Conservation (phyloP, 371 early-diverging fungal species). For the Vavraia culicis region DNA sequence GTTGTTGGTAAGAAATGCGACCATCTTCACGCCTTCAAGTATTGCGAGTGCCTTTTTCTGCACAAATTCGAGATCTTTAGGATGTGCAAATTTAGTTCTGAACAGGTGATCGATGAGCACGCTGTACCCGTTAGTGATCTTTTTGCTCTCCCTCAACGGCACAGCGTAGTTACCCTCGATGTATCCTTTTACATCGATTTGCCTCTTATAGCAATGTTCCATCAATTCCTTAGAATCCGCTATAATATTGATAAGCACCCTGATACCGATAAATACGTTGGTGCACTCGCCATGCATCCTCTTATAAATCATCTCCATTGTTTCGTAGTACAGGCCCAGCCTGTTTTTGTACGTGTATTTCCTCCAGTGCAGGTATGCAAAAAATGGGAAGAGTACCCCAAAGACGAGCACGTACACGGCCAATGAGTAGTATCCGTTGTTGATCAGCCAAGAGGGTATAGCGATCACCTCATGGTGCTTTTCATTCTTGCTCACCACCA, state of each 20-base stretch:
- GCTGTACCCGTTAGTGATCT: constrained; percentile 15
- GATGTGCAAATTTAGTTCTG: constrained; percentile 6
- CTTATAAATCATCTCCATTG: constrained; percentile 34
- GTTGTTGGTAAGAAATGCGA: constrained; percentile 16
- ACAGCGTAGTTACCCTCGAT: constrained; percentile 22
- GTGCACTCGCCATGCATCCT: background rate
- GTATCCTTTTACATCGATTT: background rate
- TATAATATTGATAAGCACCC: constrained; percentile 9
- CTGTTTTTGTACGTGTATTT: constrained; percentile 11
- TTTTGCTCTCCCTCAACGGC: constrained; percentile 15
- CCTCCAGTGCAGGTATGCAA: constrained; percentile 20
- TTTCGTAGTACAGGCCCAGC: constrained; percentile 13
- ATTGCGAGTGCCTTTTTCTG: constrained; percentile 2
- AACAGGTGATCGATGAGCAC: constrained; percentile 22
- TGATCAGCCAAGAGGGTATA: constrained; percentile 27
- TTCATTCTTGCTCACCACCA: constrained; percentile 10
- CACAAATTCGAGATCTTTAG: constrained; percentile 13
- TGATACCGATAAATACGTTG: background rate
- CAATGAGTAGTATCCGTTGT: constrained; percentile 12
- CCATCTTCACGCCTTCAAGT: constrained; percentile 15
- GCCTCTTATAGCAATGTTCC: constrained; percentile 2
- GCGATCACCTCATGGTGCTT: constrained; percentile 29
- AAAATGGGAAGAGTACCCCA: constrained; percentile 24
- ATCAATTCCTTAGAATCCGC: constrained; percentile 23
- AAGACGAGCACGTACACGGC: constrained; percentile 21